Evolutionary conservation across 2,329 filamentous ascomycete species (phyloP).

Genomic region (Onygena corvina): DNA sequence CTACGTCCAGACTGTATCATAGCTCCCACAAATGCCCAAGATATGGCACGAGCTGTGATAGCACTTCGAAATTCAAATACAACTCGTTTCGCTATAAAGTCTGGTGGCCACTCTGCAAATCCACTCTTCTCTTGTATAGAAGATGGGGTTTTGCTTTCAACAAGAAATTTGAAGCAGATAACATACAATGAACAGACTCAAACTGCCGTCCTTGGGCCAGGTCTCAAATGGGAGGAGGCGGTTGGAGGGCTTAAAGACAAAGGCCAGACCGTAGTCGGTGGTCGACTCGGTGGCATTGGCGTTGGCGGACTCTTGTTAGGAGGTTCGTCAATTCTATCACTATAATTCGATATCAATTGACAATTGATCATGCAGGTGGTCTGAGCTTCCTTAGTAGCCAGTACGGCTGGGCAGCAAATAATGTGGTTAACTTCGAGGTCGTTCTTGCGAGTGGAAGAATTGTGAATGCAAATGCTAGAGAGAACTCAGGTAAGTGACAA

Average conservation of each 20-base stretch:
- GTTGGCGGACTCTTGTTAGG: slow-evolving; percentile 38
- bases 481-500: slow-evolving; percentile 16
- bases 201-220: slow-evolving; percentile 32
- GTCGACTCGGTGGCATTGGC: slow-evolving; percentile 39
- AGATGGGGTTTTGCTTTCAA: slow-evolving; percentile 34
- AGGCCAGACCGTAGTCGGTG: slow-evolving; percentile 32
- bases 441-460: slow-evolving; percentile 28
- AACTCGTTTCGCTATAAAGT: slow-evolving; percentile 42
- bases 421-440: slow-evolving; percentile 25
- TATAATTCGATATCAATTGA: neutral
- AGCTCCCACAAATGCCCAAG: slow-evolving; percentile 37
- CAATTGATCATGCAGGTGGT: slow-evolving; percentile 14
- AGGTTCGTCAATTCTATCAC: slow-evolving; percentile 20
- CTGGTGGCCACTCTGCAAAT: slow-evolving; percentile 39
- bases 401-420: slow-evolving; percentile 25
- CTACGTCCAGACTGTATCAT: slow-evolving; percentile 36
- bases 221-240: slow-evolving; percentile 27
- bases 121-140: slow-evolving; percentile 37
- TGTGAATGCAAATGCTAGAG: slow-evolving; percentile 20
- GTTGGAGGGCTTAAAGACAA: slow-evolving; percentile 24
- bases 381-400: slow-evolving; percentile 25
- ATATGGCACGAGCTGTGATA: slow-evolving; percentile 44
- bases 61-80: slow-evolving; percentile 39
- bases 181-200: slow-evolving; percentile 26
- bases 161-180: slow-evolving; percentile 33